Evolutionary conservation across 176 grass and related monocot species (phyloP), one percentile per base, ranked within the genome.

Genomic region (Aegilops sharonensis): DNA sequence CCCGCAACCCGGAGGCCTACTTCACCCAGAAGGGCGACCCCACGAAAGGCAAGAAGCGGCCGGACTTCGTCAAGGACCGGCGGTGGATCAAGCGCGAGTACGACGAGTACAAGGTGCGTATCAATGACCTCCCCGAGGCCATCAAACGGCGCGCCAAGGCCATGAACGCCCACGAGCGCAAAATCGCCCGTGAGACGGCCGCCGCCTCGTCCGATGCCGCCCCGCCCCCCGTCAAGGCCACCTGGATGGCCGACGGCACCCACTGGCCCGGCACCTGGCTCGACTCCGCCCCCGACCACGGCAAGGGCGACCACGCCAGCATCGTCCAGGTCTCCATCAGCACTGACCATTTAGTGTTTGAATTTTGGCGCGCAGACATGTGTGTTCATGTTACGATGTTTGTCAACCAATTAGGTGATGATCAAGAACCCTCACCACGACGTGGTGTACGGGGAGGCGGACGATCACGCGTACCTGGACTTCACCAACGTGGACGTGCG

Each of bases 1-100:
- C 92, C 3, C 91, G 92, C 24, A 97, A 93, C 84, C 95, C 95
- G 11, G 95, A 97, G 15, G 84, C 92, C 3, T 97, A 97, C 87
- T 97, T 97, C 85, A 74, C 81, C 50, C 68, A 89, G 86, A 91
- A 91, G 85, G 86, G 92, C 11, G 95, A 97, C 82, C 94, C 94
- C 34, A 94, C 90, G 12, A 97, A 93, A 81, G 90, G 91, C 56
- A 97, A 90, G 84, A 93, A 94, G 82, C 75, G 86, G 8, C 85
- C 92, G 2, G 92, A 97, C 82, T 94, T 97, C 80, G 92, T 94
- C 64, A 94, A 92, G 89, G 95, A 97, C 65, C 95, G 92, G 10
- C 88, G 92, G 1, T 97, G 94, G 92, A 97, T 97, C 83, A 97
- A 97, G 77, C 92, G 94, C 35, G 90, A 94, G 85, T 97, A 97